Evolutionary conservation across 2,329 filamentous ascomycete species (phyloP), one percentile per base, ranked within the genome.

Genomic region (Verticillium nonalfalfae): DNA sequence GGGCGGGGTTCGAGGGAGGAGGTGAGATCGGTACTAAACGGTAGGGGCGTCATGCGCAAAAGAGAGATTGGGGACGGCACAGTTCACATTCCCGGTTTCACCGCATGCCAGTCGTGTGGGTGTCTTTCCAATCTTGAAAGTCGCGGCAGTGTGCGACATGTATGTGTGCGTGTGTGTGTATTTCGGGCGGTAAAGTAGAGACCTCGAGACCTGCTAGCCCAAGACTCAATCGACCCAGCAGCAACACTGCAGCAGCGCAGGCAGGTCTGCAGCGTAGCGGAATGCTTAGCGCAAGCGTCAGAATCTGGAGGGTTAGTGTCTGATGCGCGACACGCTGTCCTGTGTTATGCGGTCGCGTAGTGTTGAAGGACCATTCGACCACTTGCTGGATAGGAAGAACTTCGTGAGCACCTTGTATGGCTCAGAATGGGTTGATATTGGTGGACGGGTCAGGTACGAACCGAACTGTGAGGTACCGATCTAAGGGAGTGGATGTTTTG

Each of bases 51-150:
- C 33, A 18, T 34, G 31, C 55, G 31, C 55, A 57, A 21, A 26
- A 35, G 45, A 34, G 55, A 38, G 7, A 57, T 34, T 35, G 55
- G 55, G 33, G 18, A 21, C 18, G 18, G 36, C 55, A 33, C 58
- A 40, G 35, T 38, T 56, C 39, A 39, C 45, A 57, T n/a, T 38
- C 18, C 63, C 21, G 50, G 26, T 39, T 33, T 40, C 33, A 63
- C 54, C 38, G 31, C 61, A 58, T n/a, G 38, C 18, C 31, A 56
- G 59, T 62, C 67, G 33, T 62, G 64, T 4, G 60, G 45, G 45
- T 7, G 45, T 52, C 45, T 18, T 52, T 52, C 45, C 45, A 52
- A 52, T 26, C 45, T n/a, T 52, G 45, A 52, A 4, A 21, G 45
- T 52, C 18, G 18, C 45, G 7, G 18, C 15, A 52, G 45, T 18